A percentile compares a stretch with the other conserved stretches of the same genome.
Conservation (phyloP, 2,329 filamentous ascomycete species). For the Lachnellula subtilissima region DNA sequence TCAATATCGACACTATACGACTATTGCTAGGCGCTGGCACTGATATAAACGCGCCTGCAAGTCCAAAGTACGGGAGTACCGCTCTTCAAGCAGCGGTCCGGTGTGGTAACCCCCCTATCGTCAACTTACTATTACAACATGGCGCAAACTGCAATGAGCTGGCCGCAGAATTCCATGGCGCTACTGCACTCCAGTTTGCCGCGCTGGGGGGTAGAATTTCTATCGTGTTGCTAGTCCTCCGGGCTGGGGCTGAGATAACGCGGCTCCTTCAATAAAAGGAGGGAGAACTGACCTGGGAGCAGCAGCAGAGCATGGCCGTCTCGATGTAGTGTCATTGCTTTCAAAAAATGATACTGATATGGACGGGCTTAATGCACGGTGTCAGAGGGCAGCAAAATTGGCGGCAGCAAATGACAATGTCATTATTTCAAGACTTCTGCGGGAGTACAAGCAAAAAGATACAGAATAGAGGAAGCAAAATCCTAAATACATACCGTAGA, state of each 20-base stretch:
- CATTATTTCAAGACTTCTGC: constrained; percentile 7
- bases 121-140: constrained; percentile 11
- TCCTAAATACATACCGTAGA: not conserved
- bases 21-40: constrained; percentile 8
- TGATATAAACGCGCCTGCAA: constrained; percentile 10
- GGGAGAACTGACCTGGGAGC: constrained; percentile 12
- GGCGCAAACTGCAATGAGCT: constrained; percentile 12
- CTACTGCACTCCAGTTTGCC: constrained; percentile 11
- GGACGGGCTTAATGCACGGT: constrained; percentile 3
- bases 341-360: constrained; percentile 7
- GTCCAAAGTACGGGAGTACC: constrained; percentile 4
- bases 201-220: not conserved
- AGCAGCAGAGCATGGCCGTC: constrained; percentile 9
- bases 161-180: constrained; percentile 4
- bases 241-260: constrained; percentile 7
- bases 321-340: constrained; percentile 18
- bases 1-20: constrained; percentile 1
- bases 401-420: constrained; percentile 6
- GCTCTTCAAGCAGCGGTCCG: constrained; percentile 13
- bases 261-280: constrained; percentile 3
- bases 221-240: not conserved
- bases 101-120: not conserved
- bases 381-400: constrained; percentile 12
- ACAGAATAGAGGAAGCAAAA: constrained; percentile 1
- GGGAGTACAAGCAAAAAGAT: constrained; percentile 7